These are phyloP conservation scores for Boletus eberwhitei DNA, from an alignment of 768 basidiomycete genomes.

Conservation along the genomic window DNA sequence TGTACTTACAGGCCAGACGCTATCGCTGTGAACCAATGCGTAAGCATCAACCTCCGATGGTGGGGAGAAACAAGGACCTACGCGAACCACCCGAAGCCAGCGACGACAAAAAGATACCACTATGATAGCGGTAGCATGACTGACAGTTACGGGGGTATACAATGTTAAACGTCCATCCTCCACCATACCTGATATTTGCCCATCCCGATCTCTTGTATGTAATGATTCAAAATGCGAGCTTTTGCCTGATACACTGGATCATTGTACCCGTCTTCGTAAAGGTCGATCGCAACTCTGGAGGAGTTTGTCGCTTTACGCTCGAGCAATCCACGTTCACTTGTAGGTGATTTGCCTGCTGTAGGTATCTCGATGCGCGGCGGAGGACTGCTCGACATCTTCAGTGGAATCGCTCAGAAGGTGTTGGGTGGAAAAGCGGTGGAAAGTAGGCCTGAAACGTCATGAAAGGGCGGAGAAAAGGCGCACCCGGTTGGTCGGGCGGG, in stretches of 20 bases:
- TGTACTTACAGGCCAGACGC: constrained; percentile 37
- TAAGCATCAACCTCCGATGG: neutral
- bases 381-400: constrained; percentile 2
- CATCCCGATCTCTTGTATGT: constrained; percentile 55
- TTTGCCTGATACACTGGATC: constrained; percentile 51
- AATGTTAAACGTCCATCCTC: neutral
- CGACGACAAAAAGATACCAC: constrained; percentile 39
- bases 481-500: neutral
- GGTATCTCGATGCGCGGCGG: neutral
- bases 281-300: constrained; percentile 14
- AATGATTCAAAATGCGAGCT: constrained; percentile 43
- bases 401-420: neutral
- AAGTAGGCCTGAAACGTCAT: neutral
- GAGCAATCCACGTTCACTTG: neutral
- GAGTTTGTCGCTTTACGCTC: neutral
- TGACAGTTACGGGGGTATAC: neutral
- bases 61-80: constrained; percentile 14
- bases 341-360: neutral
- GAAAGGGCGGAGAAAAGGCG: neutral
- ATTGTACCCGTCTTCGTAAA: constrained; percentile 34
- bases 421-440: neutral
- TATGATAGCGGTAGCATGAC: constrained; percentile 1
- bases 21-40: constrained; percentile 25
- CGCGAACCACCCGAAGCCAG: constrained; percentile 44
- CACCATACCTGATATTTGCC: constrained; percentile 47